Base-by-base conservation (phyloP, 371 early-diverging fungal genomes). In the Scutellospora calospora region DNA sequence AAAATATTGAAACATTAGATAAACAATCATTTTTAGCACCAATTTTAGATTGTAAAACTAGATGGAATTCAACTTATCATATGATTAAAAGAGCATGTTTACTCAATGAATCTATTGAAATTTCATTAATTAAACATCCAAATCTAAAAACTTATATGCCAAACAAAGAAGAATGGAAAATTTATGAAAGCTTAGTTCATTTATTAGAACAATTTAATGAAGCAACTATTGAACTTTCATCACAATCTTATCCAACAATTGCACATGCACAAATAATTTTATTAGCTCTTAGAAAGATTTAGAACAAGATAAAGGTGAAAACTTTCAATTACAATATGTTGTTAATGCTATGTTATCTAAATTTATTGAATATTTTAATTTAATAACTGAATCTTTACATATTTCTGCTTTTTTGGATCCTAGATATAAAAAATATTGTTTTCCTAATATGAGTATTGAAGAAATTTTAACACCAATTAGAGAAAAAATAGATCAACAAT, bases 211-310 rank as follows among this genome's bases (percentile, higher is more conserved):
- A 38, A 22, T 69, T 49, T 49, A 49, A n/a, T n/a, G n/a, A n/a
- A n/a, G n/a, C n/a, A n/a, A n/a, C n/a, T n/a, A n/a, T n/a, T n/a
- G n/a, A n/a, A 69, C 29, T 69, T 20, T 69, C 22, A 45, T 20
- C 41, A 51, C 71, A 69, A 49, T 18, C 14, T 3, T 69, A 69
- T 49, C 71, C 71, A 20, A 69, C 71, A 29, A n/a, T n/a, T n/a
- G n/a, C n/a, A n/a, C n/a, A n/a, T n/a, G n/a, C n/a, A n/a, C n/a
- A n/a, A n/a, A n/a, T 69, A 22, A 49, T 69, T 25, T 49, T 71
- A 31, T 31, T 51, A 20, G 71, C 20, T 16, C 20, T 66, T 18
- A 66, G 33, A 66, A 41, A 14, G 45, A 66, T 35, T 25, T 66
- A 38, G 16, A 33, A 31, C 4, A 16, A 31, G 22, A 66, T 41